These are phyloP conservation scores for Rhizophagus clarus DNA, from an alignment of 192 early-diverging fungal genomes.

Conservation along the genomic window DNA sequence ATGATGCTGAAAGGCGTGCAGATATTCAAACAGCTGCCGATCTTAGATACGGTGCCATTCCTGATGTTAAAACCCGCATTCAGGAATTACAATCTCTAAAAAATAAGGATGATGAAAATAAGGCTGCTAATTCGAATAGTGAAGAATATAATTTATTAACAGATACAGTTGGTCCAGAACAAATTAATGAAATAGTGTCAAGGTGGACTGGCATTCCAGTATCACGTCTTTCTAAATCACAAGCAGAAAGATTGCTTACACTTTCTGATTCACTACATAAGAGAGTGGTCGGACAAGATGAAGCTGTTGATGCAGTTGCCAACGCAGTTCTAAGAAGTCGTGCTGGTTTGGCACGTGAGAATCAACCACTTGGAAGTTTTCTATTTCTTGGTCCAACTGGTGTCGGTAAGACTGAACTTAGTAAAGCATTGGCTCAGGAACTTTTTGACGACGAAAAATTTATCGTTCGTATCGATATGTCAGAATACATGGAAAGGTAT, in stretches of 20 bases:
- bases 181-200: constrained; percentile 92
- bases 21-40: constrained; percentile 90
- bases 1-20: constrained; percentile 80
- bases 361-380: constrained; percentile 89
- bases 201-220: constrained; percentile 98
- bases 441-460: constrained; percentile 97
- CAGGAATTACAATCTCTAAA: constrained; percentile 68
- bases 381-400: constrained; percentile 97
- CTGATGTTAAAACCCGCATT: constrained; percentile 82
- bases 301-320: constrained; percentile 87
- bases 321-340: constrained; percentile 89
- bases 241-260: constrained; percentile 82
- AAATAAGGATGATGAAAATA: constrained; percentile 62
- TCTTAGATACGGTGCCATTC: constrained; percentile 91
- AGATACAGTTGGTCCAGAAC: constrained; percentile 87
- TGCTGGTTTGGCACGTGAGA: constrained; percentile 81
- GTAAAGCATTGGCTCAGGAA: constrained; percentile 78
- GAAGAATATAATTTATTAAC: constrained; percentile 63
- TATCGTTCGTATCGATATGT: constrained; percentile 98
- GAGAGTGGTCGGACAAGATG: constrained; percentile 90
- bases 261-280: constrained; percentile 77
- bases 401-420: constrained; percentile 90
- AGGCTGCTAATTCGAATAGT: constrained; percentile 41
- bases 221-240: constrained; percentile 79
- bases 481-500: constrained; percentile 89